Base-by-base conservation (phyloP, 2,329 filamentous ascomycete genomes). In the Ophiostoma australiae region DNA sequence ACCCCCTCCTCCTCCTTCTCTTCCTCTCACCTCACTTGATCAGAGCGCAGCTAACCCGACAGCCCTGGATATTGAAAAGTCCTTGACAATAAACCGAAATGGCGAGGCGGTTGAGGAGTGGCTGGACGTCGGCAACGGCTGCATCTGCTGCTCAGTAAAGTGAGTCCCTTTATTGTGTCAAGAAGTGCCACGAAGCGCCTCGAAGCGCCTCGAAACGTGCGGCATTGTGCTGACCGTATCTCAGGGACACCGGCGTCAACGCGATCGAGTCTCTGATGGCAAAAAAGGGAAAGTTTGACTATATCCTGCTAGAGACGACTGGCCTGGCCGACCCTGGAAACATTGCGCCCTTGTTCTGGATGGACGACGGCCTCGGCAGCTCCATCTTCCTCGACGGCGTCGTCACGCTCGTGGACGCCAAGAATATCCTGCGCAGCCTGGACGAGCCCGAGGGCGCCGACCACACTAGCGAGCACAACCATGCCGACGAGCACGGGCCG, bases 111-210 rank as follows among this genome's bases (percentile, higher is more conserved):
- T 94, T 7, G 90, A 95, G 78, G 93, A 97, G 83, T 99, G 96
- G 92, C 88, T 99, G 37, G 94, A 97, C 73, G 89, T 99, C 70
- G 93, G 92, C 69, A 99, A 99, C 76, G 95, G 95, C 73, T 99
- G 95, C 79, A 93, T 99, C 75, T 99, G 95, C 82, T 99, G 95
- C 81, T 97, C 93, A 3, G 94, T 98, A 76, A 99, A 97, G 89
- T 94, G 84, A 71, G 78, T 31, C 1, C 15, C 15, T n/a, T 31
- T 8, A 23, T 2, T n/a, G 17, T 20, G 20, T n/a, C 44, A 48
- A 48, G 44, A 15, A 5, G 5, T 31, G 27, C n/a, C n/a, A n/a
- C n/a, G n/a, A n/a, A n/a, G n/a, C n/a, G n/a, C 27, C 27, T 31
- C 27, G n/a, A n/a, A n/a, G n/a, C n/a, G n/a, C 27, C 27, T 31